Evolutionary conservation across 2,329 filamentous ascomycete genomes (phyloP), one percentile per base, ranked within the genome.

Genomic region (Phaeophleospora eucalypticola): DNA sequence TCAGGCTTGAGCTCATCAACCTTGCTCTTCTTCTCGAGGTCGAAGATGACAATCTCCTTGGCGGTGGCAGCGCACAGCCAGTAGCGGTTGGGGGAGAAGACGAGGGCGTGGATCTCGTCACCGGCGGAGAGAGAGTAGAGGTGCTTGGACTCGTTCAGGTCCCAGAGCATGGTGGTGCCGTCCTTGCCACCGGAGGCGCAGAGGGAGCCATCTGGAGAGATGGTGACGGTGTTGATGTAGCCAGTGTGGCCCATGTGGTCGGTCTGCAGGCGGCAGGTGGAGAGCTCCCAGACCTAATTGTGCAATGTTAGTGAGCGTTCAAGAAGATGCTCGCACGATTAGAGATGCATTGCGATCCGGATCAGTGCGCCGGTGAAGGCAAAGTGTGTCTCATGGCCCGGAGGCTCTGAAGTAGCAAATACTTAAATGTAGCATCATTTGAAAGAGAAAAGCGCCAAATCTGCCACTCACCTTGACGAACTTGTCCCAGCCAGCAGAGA

Each of bases 381-480:
- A 59, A 60, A 57, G 49, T 55, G 79, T 83, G 88, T 98, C 91
- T 98, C 93, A 97, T 95, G 74, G 89, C 90, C 82, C 72, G 73
- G 74, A 77, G 82, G 89, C 89, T 98, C 93, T 96, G 91, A 97
- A 98, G 93, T 97, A 97, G 93, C 93, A 97, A 97, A 97, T 97
- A 97, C 90, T 89, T 89, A 78, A 54, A 48, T 73, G 75, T 82
- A 86, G 81, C 91, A 97, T 97, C 91, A 89, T 93, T 71, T 82
- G 77, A 71, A 59, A 15, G 24, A 24, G 36, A 46, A 44, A 54
- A 45, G 41, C 41, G 52, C 48, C 45, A 19, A 32, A 6, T 24
- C 15, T 36, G 21, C 16, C 19, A 82, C 90, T 68, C 80, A 98
- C 93, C 93, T 98, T 98, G 74, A 98, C 93, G 66, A 97, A 86